Base-by-base conservation (phyloP, 257 asterid species). In the Primulina tabacum region DNA sequence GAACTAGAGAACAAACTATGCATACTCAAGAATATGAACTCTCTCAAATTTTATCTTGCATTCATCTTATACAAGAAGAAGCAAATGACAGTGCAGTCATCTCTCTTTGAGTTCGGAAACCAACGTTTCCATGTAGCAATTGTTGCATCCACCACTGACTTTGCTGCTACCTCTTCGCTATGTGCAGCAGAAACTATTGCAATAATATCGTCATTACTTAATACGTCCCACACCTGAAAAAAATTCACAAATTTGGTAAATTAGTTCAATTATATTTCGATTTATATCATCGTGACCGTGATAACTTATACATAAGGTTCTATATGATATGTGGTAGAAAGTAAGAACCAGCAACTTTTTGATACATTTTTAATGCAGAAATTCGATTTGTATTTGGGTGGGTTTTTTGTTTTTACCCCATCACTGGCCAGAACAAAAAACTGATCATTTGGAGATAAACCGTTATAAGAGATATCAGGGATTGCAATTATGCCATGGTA, bases 401-500 rank as follows among this genome's bases (percentile, higher is more conserved):
- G 60, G 7, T 1, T 12, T 56, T 20, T 10, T 26, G 24, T 4
- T 6, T 74, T 5, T 76, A 87, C 97, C 92, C 98, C 98, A 35
- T 92, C 98, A 1, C 83, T 82, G n/a, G 97, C 98, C 17, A 90
- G 75, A 24, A 92, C 92, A 26, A 92, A 85, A 68, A 90, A 92
- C 67, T 68, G 79, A 14, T 92, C 96, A 1, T 84, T 77, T n/a
- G 77, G 79, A 43, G 90, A 77, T 24, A 92, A 21, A 16, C 69
- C 85, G 66, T 79, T 90, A 77, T 79, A 74, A 33, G 87, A 74
- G 40, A 90, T 82, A 7, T 88, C 92, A 4, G 98, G 98, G 30
- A 64, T 58, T 73, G 95, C 78, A 61, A 88, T 90, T 10, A 92
- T 56, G 35, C 97, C 97, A 47, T 87, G 82, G 37, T 73, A 64